phyloP scores from a whole-genome alignment of 192 early-diverging fungal genomes.

The Entomortierella lignicola region DNA sequence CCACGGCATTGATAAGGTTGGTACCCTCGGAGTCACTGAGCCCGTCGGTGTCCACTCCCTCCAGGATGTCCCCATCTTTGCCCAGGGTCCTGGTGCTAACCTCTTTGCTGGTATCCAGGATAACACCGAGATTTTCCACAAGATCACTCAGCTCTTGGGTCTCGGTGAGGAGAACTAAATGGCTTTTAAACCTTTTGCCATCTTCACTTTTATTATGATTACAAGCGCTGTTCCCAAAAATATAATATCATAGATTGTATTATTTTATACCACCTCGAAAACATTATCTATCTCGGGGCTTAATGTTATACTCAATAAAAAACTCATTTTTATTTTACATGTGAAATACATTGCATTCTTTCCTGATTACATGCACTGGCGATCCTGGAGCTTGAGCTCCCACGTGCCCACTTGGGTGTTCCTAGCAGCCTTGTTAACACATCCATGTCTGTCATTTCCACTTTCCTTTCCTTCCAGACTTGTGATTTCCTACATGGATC shows the following conservation, averaged over 20 bases:
- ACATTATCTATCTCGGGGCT: too few relatives aligned
- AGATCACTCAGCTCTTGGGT: constrained; percentile 58
- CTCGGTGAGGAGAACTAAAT: constrained; percentile 42
- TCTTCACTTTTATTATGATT: neutral
- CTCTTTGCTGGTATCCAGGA: constrained; percentile 57
- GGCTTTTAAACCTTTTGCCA: neutral
- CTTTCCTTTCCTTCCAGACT: too few relatives aligned
- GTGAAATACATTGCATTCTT: too few relatives aligned
- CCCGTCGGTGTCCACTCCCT: constrained; percentile 58
- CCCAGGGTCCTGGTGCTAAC: constrained; percentile 53
- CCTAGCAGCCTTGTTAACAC: too few relatives aligned
- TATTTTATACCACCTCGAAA: neutral
- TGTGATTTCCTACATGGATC: too few relatives aligned
- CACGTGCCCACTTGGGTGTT: too few relatives aligned
- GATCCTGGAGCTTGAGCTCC: too few relatives aligned
- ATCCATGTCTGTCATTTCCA: too few relatives aligned
- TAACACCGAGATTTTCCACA: constrained; percentile 64
- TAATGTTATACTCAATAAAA: too few relatives aligned
- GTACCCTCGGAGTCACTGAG: constrained; percentile 33
- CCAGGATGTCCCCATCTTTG: constrained; percentile 61
- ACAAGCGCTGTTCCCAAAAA: neutral
- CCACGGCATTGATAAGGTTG: constrained; percentile 41
- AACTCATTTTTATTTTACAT: too few relatives aligned
- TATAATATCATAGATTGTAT: constrained; percentile 13
- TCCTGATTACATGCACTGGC: too few relatives aligned